Evolutionary conservation across 2,329 filamentous ascomycete species (phyloP).

Genomic region (Laburnicola sp.): DNA sequence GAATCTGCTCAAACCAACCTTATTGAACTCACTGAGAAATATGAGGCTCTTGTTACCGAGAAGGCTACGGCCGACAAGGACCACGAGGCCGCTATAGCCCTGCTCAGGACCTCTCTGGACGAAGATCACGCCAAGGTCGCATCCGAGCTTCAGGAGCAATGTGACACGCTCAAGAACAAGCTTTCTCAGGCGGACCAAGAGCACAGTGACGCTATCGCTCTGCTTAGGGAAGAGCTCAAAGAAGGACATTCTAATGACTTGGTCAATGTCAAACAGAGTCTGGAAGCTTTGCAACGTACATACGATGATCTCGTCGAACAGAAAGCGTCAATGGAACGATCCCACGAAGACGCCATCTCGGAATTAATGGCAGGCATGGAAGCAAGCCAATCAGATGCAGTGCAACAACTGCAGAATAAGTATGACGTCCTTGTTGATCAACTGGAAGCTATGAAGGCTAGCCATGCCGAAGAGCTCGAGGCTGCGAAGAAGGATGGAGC

Average conservation of each 20-base stretch:
- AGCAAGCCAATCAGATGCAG: slow-evolving; percentile 35
- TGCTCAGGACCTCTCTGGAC: slow-evolving; percentile 32
- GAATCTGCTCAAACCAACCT: slow-evolving; percentile 20
- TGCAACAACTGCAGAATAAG: slow-evolving; percentile 40
- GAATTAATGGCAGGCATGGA: slow-evolving; percentile 43
- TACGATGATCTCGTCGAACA: slow-evolving; percentile 35
- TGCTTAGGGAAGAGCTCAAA: slow-evolving; percentile 34
- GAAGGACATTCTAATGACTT: slow-evolving; percentile 35
- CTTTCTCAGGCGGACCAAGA: slow-evolving; percentile 32
- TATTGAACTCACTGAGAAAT: slow-evolving; percentile 29
- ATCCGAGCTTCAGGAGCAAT: slow-evolving; percentile 30
- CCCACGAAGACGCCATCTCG: slow-evolving; percentile 42
- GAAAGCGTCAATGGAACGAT: slow-evolving; percentile 32
- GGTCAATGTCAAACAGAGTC: slow-evolving; percentile 25
- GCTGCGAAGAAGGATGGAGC: slow-evolving; percentile 19
- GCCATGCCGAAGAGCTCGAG: slow-evolving; percentile 28
- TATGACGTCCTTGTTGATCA: slow-evolving; percentile 31
- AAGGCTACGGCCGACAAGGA: slow-evolving; percentile 32
- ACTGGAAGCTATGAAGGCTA: slow-evolving; percentile 22
- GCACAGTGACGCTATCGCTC: slow-evolving; percentile 36
- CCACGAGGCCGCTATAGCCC: slow-evolving; percentile 31
- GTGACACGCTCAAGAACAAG: slow-evolving; percentile 26
- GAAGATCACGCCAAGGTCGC: slow-evolving; percentile 31
- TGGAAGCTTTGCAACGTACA: slow-evolving; percentile 32
- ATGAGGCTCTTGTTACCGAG: slow-evolving; percentile 31